Conservation (phyloP, 768 basidiomycete species). For the Phanerochaete sordida region DNA sequence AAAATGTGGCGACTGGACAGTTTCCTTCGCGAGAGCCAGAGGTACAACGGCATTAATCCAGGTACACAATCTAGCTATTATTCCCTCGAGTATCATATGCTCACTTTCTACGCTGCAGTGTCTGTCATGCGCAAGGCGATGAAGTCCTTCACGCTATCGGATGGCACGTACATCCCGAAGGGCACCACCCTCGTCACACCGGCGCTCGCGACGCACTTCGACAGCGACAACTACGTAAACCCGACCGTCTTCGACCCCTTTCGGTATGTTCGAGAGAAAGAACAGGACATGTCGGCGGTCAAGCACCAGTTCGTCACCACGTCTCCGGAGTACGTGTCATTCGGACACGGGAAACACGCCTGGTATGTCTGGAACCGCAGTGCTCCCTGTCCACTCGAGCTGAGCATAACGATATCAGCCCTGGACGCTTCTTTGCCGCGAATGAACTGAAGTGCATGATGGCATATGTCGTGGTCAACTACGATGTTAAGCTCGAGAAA, state of each 20-base stretch:
- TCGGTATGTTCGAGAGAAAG: slow-evolving; percentile 29
- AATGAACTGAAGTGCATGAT: background rate
- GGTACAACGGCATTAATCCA: slow-evolving; percentile 18
- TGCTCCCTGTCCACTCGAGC: background rate
- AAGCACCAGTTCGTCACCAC: slow-evolving; percentile 13
- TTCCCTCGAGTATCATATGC: background rate
- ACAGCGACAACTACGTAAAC: slow-evolving; percentile 29
- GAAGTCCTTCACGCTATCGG: slow-evolving; percentile 36
- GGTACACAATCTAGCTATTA: slow-evolving; percentile 17
- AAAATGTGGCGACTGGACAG: slow-evolving; percentile 33
- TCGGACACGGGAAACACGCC: slow-evolving; percentile 23
- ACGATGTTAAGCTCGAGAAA: background rate
- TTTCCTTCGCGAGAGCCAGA: slow-evolving; percentile 28
- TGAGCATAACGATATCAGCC: background rate
- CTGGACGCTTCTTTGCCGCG: slow-evolving; percentile 3
- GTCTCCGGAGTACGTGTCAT: slow-evolving; percentile 17
- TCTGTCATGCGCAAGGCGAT: slow-evolving; percentile 26
- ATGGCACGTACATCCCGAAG: slow-evolving; percentile 38
- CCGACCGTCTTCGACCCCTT: slow-evolving; percentile 38
- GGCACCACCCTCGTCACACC: slow-evolving; percentile 34
- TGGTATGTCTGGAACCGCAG: slow-evolving; percentile 18
- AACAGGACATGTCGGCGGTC: background rate
- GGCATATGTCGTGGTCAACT: background rate
- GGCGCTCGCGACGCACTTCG: slow-evolving; percentile 26
- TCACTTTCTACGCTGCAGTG: slow-evolving; percentile 12